Evolutionary conservation across 306 rosid species (phyloP), one percentile per base, ranked within the genome.

Genomic region (Gastrolobium villosum): DNA sequence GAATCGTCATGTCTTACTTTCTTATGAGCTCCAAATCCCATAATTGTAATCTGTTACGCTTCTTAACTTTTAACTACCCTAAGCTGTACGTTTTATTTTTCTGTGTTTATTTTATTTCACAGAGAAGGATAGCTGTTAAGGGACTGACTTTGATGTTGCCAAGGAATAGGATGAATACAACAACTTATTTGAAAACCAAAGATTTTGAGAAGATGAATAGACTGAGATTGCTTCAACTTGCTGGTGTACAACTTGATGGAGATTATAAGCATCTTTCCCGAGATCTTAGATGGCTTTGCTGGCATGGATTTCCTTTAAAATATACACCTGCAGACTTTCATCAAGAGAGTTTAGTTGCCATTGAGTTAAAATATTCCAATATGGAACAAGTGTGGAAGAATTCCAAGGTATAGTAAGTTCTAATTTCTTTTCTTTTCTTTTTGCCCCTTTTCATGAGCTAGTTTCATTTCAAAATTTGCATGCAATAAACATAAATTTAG

Each of bases 151-250:
- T 81, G 61, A 74, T 37, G 75, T 26, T 31, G 1, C 62, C 36
- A 5, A n/a, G n/a, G n/a, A n/a, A n/a, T n/a, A 40, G 40, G 9
- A 32, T 0, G 2, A 4, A 28, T 57, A 14, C n/a, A 48, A 4
- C 8, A 56, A 10, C 13, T 2, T 13, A 5, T 10, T 37, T 81
- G 30, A 26, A 10, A 4, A 66, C 76, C 9, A 14, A 30, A 7
- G 72, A 76, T 3, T 81, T 81, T 66, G n/a, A 57, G 62, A 7
- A 74, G 32, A 81, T 81, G 84, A 62, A 57, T 10, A 66, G 15
- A 43, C 76, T 81, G 0, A 70, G 78, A 20, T 40, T 79, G 36
- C 72, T 79, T 15, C 13, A 32, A 20, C 65, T 79, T 40, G 48
- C 10, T 2, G 10, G 39, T 2, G 65, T 81, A 3, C 9, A 57